Conservation (phyloP, 1,284 basidiomycete species). For the Trametes sp. region DNA sequence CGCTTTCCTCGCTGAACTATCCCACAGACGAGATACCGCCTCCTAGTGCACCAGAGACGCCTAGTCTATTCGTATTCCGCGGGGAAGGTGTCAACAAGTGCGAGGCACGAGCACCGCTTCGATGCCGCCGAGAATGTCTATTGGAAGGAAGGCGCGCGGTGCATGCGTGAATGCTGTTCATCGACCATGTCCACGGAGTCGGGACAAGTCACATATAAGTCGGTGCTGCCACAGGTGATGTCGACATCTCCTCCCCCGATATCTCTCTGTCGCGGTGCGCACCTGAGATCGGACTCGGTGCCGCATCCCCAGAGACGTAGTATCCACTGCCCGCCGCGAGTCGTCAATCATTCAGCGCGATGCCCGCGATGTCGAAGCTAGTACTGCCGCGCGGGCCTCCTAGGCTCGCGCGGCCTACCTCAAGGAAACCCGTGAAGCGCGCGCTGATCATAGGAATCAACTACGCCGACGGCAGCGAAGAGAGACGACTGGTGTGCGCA, state of each 20-base stretch:
- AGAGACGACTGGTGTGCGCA: not conserved
- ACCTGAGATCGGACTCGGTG: not conserved
- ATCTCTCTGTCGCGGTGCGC: not conserved
- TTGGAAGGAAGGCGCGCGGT: not conserved
- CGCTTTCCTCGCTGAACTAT: no score
- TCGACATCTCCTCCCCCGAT: not conserved
- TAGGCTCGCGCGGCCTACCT: not conserved
- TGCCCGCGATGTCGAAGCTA: slow-evolving; percentile 2
- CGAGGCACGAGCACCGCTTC: not conserved
- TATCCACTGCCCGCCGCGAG: not conserved
- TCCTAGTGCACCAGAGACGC: no score
- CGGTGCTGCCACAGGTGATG: not conserved
- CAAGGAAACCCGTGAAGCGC: slow-evolving; percentile 2
- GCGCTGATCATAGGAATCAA: slow-evolving; percentile 19
- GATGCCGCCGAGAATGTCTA: not conserved
- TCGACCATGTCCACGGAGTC: not conserved
- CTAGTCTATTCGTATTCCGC: no score
- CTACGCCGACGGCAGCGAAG: not conserved
- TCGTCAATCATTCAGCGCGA: not conserved
- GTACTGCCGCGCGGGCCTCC: not conserved
- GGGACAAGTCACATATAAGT: not conserved
- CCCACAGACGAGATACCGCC: no score
- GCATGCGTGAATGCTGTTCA: not conserved
- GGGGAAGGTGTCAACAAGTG: no score
- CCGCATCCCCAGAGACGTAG: not conserved